Base-by-base conservation (phyloP, 768 basidiomycete genomes). In the Favolaschia claudopus region DNA sequence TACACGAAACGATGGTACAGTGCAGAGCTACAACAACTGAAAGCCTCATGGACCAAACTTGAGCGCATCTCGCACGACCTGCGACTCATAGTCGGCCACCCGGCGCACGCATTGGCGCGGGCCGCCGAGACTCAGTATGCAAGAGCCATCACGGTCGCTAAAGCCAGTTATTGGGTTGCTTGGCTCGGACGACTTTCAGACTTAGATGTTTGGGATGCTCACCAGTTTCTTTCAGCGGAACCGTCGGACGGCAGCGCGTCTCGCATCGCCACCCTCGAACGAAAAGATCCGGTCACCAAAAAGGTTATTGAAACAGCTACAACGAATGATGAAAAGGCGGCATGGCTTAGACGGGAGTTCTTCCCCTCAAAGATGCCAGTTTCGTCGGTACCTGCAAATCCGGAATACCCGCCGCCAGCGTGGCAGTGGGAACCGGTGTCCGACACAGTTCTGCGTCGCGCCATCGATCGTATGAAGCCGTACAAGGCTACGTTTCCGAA, bases 401-500 rank as follows among this genome's bases (percentile, higher is more conserved):
- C 48, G 7, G 36, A 57, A 2, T 78, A 77, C 60, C 74, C 72
- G 8, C 44, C 39, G 2, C 72, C 72, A 9, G 55, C 59, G 0
- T 70, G 59, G 19, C 2, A 57, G 1, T 70, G 64, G 24, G 14
- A 19, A 0, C 48, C 59, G 0, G 68, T 79, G 15, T 69, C 71
- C 0, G 55, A 70, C 25, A 47, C 55, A 0, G 69, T 77, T 24
- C 62, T 82, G 5, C n/a, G 39, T 4, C 17, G 47, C 0, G 68
- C 70, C 0, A 71, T 78, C 0, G 15, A 29, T 0, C 44, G 54
- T 7, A 73, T 81, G 1, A 67, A 72, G 5, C 69, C 74, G 0
- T 72, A 72, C 70, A 80, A 79, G 54, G 78, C 76, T 0, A 63
- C 68, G 0, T 72, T 74, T 0, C 60, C 61, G 0, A 65, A 64